Evolutionary conservation across 768 basidiomycete species (phyloP).

Genomic region (Naganishia vishniacii): DNA sequence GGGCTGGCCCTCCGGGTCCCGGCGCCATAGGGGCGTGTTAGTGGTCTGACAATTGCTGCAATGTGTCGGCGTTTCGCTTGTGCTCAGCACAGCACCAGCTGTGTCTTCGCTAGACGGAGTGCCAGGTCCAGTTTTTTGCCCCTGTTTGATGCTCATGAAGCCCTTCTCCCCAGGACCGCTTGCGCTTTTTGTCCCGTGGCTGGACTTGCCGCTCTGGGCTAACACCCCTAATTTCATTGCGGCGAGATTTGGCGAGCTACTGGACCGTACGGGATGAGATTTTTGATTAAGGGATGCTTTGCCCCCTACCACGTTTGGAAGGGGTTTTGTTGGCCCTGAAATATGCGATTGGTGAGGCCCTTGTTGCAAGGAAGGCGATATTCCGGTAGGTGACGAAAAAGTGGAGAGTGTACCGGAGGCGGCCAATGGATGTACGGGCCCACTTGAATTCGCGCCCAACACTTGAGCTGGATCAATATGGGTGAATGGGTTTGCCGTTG

Average conservation of each 20-base stretch:
- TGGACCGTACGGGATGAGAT: constrained; percentile 36
- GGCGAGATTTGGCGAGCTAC: constrained; percentile 43
- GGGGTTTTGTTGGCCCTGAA: constrained; percentile 32
- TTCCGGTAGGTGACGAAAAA: constrained; percentile 22
- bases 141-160: not conserved
- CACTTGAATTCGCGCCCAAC: constrained; percentile 52
- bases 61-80: constrained; percentile 60
- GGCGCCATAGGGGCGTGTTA: constrained; percentile 86
- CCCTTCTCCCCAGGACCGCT: not conserved
- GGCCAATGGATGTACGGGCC: constrained; percentile 49
- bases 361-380: not conserved
- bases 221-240: constrained; percentile 30
- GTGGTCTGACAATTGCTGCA: constrained; percentile 95
- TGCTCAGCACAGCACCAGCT: constrained; percentile 50
- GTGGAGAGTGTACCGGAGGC: constrained; percentile 17
- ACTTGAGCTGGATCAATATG: constrained; percentile 88
- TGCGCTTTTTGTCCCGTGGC: not conserved
- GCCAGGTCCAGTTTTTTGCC: constrained; percentile 21
- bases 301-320: constrained; percentile 41
- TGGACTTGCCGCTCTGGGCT: not conserved
- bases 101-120: constrained; percentile 54
- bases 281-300: constrained; percentile 25
- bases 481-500: constrained; percentile 45
- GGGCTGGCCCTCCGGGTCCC: constrained; percentile 88
- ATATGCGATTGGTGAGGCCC: not conserved